These are phyloP conservation scores for Pelargonium fulgidum DNA, from an alignment of 441 rosid species.

Conservation along the genomic window DNA sequence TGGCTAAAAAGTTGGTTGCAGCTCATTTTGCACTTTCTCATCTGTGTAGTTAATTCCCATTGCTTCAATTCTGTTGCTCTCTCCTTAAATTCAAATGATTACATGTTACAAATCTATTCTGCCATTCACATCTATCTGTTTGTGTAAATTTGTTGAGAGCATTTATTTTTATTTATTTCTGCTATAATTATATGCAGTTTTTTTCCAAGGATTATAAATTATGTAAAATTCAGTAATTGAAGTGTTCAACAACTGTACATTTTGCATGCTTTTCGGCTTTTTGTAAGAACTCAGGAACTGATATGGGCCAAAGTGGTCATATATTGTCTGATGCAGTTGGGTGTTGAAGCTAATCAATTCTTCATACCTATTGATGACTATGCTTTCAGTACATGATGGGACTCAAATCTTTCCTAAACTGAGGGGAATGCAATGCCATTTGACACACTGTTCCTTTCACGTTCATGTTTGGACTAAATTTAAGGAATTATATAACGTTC, in stretches of 20 bases:
- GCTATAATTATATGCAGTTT: background rate
- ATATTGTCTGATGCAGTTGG: background rate
- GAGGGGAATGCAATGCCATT: background rate
- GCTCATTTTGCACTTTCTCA: background rate
- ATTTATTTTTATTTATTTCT: background rate
- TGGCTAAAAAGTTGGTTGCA: constrained; percentile 3
- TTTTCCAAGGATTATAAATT: background rate
- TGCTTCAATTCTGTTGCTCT: background rate
- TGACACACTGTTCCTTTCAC: background rate
- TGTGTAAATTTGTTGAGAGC: background rate
- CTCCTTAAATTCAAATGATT: background rate
- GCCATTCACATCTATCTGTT: background rate
- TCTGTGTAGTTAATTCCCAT: background rate
- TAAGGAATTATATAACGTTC: background rate
- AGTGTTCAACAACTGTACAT: background rate
- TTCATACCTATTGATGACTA: constrained; percentile 5
- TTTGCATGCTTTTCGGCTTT: background rate
- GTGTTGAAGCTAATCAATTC: constrained; percentile 13
- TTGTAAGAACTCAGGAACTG: constrained; percentile 1
- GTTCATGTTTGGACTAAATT: background rate
- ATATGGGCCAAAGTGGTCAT: background rate
- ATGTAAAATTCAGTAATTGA: background rate
- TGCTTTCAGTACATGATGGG: background rate
- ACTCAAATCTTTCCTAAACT: background rate
- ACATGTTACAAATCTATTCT: background rate